These are phyloP conservation scores for Cucurbita moschata DNA, from an alignment of 306 rosid genomes.

Conservation along the genomic window DNA sequence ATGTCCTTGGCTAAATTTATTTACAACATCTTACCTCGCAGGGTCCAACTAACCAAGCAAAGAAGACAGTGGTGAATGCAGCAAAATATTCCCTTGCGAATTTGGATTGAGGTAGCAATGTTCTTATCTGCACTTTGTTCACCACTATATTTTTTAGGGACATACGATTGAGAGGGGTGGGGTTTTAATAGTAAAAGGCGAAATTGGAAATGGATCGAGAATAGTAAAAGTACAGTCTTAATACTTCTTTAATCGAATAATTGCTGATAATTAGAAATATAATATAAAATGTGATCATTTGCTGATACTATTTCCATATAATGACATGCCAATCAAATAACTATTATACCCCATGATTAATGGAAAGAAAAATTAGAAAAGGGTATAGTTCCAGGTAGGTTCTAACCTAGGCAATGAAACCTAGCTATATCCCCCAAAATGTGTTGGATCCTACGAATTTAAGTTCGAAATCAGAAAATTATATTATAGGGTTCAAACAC, in stretches of 20 bases:
- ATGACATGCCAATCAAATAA: neutral
- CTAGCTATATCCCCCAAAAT: neutral
- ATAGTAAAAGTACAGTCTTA: neutral
- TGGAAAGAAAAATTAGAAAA: neutral
- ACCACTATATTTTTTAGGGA: neutral
- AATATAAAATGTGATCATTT: neutral
- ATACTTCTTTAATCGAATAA: neutral
- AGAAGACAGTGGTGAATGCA: constrained; percentile 53
- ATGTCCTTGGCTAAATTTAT: neutral
- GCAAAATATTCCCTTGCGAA: constrained; percentile 65
- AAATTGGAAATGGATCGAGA: neutral
- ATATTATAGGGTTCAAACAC: too few species aligned
- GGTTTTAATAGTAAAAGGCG: neutral
- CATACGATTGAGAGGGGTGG: neutral
- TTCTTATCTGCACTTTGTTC: constrained; percentile 41
- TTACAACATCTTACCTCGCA: constrained; percentile 43
- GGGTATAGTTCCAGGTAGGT: neutral
- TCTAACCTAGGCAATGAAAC: neutral
- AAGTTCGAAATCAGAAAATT: too few species aligned
- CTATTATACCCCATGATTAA: neutral
- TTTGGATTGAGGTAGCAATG: constrained; percentile 50
- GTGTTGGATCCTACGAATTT: neutral
- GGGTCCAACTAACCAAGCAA: constrained; percentile 82
- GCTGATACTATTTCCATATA: neutral
- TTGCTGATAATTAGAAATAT: neutral